These are phyloP conservation scores for Ceratocystis cacaofunesta DNA, from an alignment of 2,329 filamentous ascomycete genomes.

Conservation along the genomic window DNA sequence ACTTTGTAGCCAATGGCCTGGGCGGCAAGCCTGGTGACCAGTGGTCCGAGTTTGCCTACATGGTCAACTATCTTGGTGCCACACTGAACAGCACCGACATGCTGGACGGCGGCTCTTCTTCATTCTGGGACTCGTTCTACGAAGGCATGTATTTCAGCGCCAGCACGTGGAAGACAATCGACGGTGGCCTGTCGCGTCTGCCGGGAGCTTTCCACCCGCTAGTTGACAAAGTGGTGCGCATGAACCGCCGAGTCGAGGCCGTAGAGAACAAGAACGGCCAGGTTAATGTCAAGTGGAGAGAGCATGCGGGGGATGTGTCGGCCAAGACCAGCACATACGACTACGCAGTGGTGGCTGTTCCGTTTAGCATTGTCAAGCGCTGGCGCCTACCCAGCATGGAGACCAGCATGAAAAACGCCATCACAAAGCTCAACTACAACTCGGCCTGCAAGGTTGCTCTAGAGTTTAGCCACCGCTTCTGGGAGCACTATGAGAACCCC, in stretches of 20 bases:
- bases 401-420: conserved; percentile 32
- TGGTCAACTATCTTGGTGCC: conserved; percentile 38
- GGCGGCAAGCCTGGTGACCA: conserved; percentile 28
- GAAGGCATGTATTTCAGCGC: conserved; percentile 20
- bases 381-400: conserved; percentile 40
- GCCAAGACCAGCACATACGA: conserved; percentile 42
- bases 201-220: conserved; percentile 47
- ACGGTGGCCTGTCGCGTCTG: conserved; percentile 40
- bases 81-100: conserved; percentile 37
- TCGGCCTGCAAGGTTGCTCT: conserved; percentile 45
- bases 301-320: conserved; percentile 26
- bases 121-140: conserved; percentile 20
- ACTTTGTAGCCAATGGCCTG: conserved; percentile 31
- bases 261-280: conserved; percentile 37
- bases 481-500: conserved; percentile 35
- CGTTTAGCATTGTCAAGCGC: conserved; percentile 48
- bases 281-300: conserved; percentile 44
- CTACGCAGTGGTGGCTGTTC: conserved; percentile 50
- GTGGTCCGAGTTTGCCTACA: conserved; percentile 50
- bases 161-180: conserved; percentile 29
- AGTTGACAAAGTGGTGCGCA: conserved; percentile 40
- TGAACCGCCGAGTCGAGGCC: conserved; percentile 41
- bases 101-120: conserved; percentile 15
- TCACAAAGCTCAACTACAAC: conserved; percentile 31
- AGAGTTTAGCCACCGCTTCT: conserved; percentile 51